These are phyloP conservation scores for Austropuccinia psidii DNA, from an alignment of 1,284 basidiomycete species.

Conservation along the genomic window DNA sequence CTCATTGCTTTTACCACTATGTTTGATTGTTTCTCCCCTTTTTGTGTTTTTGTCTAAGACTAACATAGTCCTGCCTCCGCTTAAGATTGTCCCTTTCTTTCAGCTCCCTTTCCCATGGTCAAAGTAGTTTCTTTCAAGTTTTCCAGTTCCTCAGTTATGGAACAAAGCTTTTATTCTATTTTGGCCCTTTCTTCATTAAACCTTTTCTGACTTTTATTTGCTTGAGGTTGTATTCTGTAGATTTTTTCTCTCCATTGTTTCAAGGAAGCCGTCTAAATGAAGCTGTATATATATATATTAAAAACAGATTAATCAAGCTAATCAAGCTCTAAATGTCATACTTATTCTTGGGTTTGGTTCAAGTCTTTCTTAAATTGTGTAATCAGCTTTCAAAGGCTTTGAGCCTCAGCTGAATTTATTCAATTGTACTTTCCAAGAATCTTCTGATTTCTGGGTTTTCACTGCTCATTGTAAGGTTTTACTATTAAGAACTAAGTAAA, in stretches of 20 bases:
- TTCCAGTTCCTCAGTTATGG: slow-evolving; percentile 9
- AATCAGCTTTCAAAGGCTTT: slow-evolving; percentile 28
- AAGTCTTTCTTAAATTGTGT: slow-evolving; percentile 12
- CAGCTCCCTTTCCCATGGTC: slow-evolving; percentile 5
- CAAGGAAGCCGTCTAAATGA: background rate
- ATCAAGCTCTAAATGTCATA: too few relatives aligned
- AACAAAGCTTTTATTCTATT: slow-evolving; percentile 1
- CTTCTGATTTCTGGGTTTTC: slow-evolving; percentile 75
- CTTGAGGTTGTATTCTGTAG: background rate
- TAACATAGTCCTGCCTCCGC: too few relatives aligned
- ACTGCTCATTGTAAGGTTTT: slow-evolving; percentile 68
- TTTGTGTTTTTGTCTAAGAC: too few relatives aligned
- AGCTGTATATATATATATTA: background rate
- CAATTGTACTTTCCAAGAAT: slow-evolving; percentile 58
- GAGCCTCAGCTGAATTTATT: slow-evolving; percentile 29
- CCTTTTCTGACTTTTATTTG: background rate
- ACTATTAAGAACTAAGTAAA: too few relatives aligned
- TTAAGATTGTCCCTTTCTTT: too few relatives aligned
- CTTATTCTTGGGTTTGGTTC: slow-evolving; percentile 1
- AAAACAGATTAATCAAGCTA: background rate
- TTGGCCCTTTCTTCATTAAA: background rate
- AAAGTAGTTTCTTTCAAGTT: slow-evolving; percentile 5
- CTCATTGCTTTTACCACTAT: too few relatives aligned
- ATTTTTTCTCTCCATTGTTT: slow-evolving; percentile 22
- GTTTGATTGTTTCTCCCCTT: too few relatives aligned